Base-by-base conservation (phyloP, 2,329 filamentous ascomycete genomes). In the Pezicula radicicola region DNA sequence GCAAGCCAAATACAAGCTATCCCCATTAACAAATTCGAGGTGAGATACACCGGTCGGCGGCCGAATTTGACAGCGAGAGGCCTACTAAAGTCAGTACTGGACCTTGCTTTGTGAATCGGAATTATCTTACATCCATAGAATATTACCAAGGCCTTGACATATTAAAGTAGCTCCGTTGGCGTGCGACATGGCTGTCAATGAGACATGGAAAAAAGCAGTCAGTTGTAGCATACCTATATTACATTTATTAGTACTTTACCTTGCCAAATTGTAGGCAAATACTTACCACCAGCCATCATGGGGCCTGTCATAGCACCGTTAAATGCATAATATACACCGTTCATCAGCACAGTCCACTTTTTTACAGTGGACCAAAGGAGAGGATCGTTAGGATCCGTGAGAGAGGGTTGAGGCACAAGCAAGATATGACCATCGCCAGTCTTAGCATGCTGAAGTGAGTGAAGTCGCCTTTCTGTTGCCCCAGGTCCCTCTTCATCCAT, bases 271-370 rank as follows among this genome's bases (percentile, higher is more conserved):
- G 10, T 33, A 10, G 30, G 30, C 40, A 13, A 18, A 42, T 18
- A 19, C 40, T 16, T 25, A 42, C 40, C 40, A 47, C 55, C 61
- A 18, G 61, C 60, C 60, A 63, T 54, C 48, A 54, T 54, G 2
- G 52, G 48, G 2, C 48, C 52, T 8, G 52, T 54, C 6, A 49
- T 42, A 3, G 46, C 46, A 25, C 46, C 51, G 35, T 50, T 54
- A 43, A 54, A 54, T 13, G 52, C 52, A 42, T 54, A 50, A 21
- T 44, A 43, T 44, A 54, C 52, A 19, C 52, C 52, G 16, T 42
- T 42, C 40, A 42, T 42, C 10, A 42, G 16, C 6, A 42, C 40
- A 18, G 18, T 42, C 40, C 40, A 42, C 40, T 42, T 42, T 25
- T 42, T 19, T 16, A 15, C 16, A 15, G 40, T 42, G 12, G 40